phyloP scores from a whole-genome alignment of 768 basidiomycete species.

The Russula sp. region DNA sequence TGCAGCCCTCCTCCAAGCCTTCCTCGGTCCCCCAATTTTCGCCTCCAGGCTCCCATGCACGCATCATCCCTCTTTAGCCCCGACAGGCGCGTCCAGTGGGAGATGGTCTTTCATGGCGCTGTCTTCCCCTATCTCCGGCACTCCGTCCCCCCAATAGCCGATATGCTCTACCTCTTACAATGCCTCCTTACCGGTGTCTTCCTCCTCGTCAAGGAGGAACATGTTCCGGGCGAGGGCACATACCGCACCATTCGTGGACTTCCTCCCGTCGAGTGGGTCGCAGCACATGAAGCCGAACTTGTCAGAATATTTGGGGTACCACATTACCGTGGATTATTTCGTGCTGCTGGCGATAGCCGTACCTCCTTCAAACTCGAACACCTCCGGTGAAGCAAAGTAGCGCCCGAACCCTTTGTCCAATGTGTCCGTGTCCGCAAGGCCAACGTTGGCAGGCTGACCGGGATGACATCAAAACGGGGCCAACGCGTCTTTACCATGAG shows the following conservation, averaged over 20 bases:
- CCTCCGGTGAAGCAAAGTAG: slow-evolving; percentile 26
- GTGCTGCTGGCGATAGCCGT: slow-evolving; percentile 63
- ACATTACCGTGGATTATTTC: slow-evolving; percentile 65
- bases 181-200: slow-evolving; percentile 38
- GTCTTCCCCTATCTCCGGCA: slow-evolving; percentile 34
- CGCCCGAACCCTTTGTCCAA: slow-evolving; percentile 21
- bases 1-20: slow-evolving; percentile 64
- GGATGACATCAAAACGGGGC: slow-evolving; percentile 24
- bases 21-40: slow-evolving; percentile 68
- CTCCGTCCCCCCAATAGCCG: slow-evolving; percentile 32
- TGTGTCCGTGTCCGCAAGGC: slow-evolving; percentile 19
- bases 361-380: slow-evolving; percentile 71
- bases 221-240: slow-evolving; percentile 52
- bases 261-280: slow-evolving; percentile 72
- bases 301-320: slow-evolving; percentile 65
- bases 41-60: slow-evolving; percentile 65
- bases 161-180: slow-evolving; percentile 35
- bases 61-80: slow-evolving; percentile 83
- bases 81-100: slow-evolving; percentile 78
- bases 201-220: slow-evolving; percentile 63
- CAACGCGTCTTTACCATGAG: slow-evolving; percentile 22
- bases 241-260: slow-evolving; percentile 72
- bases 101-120: slow-evolving; percentile 70
- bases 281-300: slow-evolving; percentile 57
- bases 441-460: slow-evolving; percentile 10